Percentiles rank a stretch among this genome's conserved stretches.
Evolutionary conservation across 2,329 filamentous ascomycete species (phyloP).

Genomic region (Ceratocystis variospora): DNA sequence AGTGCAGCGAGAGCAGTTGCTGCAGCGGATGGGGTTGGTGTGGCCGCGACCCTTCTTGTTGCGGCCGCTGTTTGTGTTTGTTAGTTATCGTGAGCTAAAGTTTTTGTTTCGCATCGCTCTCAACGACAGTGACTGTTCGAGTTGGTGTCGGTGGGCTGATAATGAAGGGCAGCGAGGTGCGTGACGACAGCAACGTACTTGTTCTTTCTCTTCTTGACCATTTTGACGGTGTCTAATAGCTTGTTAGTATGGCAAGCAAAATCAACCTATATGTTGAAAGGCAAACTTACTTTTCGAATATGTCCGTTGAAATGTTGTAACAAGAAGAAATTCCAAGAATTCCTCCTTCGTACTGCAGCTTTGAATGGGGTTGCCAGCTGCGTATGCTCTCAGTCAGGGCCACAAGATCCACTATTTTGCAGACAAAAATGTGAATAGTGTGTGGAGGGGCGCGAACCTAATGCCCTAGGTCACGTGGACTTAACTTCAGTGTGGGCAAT

Average conservation of each 20-base stretch:
- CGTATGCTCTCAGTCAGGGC: slow-evolving; percentile 10
- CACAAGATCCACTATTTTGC: slow-evolving; percentile 3
- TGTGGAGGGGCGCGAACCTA: slow-evolving; percentile 19
- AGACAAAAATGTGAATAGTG: slow-evolving; percentile 5
- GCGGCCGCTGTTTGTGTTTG: slow-evolving; percentile 53
- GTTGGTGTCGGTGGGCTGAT: not conserved
- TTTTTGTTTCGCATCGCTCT: slow-evolving; percentile 21
- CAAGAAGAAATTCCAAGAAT: slow-evolving; percentile 13
- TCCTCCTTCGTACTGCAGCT: slow-evolving; percentile 3
- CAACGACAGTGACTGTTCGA: not conserved
- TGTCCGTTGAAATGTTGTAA: slow-evolving; percentile 19
- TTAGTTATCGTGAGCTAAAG: not conserved
- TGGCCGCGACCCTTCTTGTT: slow-evolving; percentile 99
- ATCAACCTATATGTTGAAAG: slow-evolving; percentile 19
- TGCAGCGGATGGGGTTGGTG: slow-evolving; percentile 92
- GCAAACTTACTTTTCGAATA: slow-evolving; percentile 17
- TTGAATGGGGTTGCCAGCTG: slow-evolving; percentile 10
- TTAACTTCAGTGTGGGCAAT: not conserved
- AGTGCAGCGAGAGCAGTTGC: slow-evolving; percentile 66
- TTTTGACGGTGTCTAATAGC: slow-evolving; percentile 43
- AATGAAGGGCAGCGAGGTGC: not conserved
- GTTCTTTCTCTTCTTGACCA: slow-evolving; percentile 62
- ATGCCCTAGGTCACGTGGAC: slow-evolving; percentile 20
- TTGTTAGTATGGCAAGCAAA: slow-evolving; percentile 25
- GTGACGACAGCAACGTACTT: slow-evolving; percentile 36